These are phyloP conservation scores for Fusarium scirpi DNA, from an alignment of 2,329 filamentous ascomycete species.

Conservation along the genomic window DNA sequence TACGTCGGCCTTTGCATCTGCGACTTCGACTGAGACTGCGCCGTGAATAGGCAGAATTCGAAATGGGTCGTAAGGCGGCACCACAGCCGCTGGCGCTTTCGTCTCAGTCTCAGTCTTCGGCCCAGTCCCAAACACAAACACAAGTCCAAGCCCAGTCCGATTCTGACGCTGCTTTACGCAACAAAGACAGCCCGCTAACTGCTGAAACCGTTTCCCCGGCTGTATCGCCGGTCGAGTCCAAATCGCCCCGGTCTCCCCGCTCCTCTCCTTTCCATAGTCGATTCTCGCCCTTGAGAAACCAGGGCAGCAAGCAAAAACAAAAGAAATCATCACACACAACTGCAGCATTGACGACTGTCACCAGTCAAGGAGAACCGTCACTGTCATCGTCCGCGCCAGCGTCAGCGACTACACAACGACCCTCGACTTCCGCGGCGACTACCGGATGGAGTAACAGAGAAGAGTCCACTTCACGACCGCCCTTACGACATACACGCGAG, in stretches of 20 bases:
- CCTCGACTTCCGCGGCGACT: conserved; percentile 34
- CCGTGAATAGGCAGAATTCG: conserved; percentile 45
- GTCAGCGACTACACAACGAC: conserved; percentile 9
- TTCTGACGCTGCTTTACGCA: conserved; percentile 55
- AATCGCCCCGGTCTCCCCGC: conserved; percentile 58
- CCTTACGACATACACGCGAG: conserved; percentile 45
- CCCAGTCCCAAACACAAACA: conserved; percentile 21
- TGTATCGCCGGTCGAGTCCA: conserved; percentile 53
- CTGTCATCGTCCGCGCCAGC: conserved; percentile 1
- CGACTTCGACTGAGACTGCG: conserved; percentile 39
- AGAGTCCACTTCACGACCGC: conserved; percentile 44
- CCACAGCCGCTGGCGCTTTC: conserved; percentile 67
- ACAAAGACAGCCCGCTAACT: conserved; percentile 48
- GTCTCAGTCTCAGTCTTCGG: conserved; percentile 40
- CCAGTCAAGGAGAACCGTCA: conserved; percentile 12
- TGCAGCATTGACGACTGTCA: conserved; percentile 34
- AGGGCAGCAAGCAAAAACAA: conserved; percentile 44
- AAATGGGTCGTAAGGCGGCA: conserved; percentile 69
- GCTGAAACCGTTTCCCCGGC: conserved; percentile 49
- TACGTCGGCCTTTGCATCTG: not conserved
- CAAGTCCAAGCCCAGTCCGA: conserved; percentile 27
- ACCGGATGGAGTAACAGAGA: conserved; percentile 31
- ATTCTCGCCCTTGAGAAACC: conserved; percentile 53
- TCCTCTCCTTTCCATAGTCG: conserved; percentile 60
- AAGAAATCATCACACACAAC: conserved; percentile 43